Percentiles rank a stretch among this genome's conserved stretches.
phyloP scores from a whole-genome alignment of 2,329 filamentous ascomycete species.

The Botryosphaeria agaves region DNA sequence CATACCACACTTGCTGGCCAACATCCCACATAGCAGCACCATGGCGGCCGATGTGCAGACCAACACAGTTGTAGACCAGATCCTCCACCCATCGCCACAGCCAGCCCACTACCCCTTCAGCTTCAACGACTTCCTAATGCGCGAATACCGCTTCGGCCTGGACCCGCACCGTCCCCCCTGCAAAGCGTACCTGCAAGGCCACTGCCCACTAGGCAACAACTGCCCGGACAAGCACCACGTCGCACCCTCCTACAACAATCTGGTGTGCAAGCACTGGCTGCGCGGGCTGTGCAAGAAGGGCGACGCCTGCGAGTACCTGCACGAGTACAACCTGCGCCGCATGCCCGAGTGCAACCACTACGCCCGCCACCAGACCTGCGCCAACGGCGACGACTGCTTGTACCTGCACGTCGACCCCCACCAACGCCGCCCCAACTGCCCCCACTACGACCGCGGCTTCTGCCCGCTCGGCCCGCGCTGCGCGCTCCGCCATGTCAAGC shows the following conservation, averaged over 20 bases:
- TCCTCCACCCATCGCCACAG: background rate
- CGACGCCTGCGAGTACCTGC: conserved; percentile 88
- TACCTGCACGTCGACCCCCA: conserved; percentile 37
- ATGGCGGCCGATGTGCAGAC: conserved; percentile 16
- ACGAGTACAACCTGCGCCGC: conserved; percentile 95
- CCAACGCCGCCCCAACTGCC: conserved; percentile 49
- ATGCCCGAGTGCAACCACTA: conserved; percentile 99
- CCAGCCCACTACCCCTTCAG: conserved; percentile 51
- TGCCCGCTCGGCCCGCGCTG: conserved; percentile 80
- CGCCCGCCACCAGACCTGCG: conserved; percentile 82
- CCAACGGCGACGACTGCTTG: conserved; percentile 89
- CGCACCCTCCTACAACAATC: conserved; percentile 49
- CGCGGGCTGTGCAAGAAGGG: conserved; percentile 96
- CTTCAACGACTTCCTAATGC: conserved; percentile 71
- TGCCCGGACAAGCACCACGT: conserved; percentile 70
- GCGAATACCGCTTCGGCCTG: conserved; percentile 71
- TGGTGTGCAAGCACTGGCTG: conserved; percentile 98
- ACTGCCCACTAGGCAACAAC: conserved; percentile 68
- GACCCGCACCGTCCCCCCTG: conserved; percentile 54
- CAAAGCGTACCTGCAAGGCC: conserved; percentile 68
- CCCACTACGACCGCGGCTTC: conserved; percentile 66
- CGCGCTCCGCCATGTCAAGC: conserved; percentile 74
- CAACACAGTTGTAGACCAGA: background rate
- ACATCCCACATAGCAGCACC: background rate
- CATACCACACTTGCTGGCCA: too few relatives aligned